phyloP scores from a whole-genome alignment of 2,329 filamentous ascomycete genomes.

The Colletotrichum paranaense region DNA sequence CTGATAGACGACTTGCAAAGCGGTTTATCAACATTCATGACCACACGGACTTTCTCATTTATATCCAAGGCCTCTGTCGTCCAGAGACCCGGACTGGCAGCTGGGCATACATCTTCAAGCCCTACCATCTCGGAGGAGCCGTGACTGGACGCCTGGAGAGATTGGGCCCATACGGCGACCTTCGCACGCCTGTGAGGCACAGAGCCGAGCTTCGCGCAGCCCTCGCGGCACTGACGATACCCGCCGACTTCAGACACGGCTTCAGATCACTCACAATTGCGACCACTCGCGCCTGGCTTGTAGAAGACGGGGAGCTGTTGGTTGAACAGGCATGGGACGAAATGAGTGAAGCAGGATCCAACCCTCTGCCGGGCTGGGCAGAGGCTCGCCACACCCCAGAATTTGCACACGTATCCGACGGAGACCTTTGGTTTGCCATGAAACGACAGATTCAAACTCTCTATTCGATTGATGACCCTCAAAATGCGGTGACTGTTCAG shows the following conservation, averaged over 20 bases:
- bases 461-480: background rate
- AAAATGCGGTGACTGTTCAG: background rate
- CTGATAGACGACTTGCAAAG: background rate
- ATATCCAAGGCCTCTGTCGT: background rate
- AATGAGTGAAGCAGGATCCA: no score
- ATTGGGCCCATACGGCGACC: background rate
- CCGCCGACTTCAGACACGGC: background rate
- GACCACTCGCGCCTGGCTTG: background rate
- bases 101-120: background rate
- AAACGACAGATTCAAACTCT: background rate
- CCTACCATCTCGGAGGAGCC: no score
- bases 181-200: background rate
- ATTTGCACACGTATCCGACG: background rate
- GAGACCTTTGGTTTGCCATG: background rate
- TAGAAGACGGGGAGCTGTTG: background rate
- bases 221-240: background rate
- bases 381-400: background rate
- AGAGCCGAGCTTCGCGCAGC: background rate
- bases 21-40: background rate
- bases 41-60: background rate
- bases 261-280: background rate
- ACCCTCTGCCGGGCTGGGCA: background rate
- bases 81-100: background rate
- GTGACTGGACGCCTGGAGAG: background rate
- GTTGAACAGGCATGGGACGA: background rate